These are phyloP conservation scores for Salix exigua DNA, from an alignment of 345 rosid species.

Conservation along the genomic window DNA sequence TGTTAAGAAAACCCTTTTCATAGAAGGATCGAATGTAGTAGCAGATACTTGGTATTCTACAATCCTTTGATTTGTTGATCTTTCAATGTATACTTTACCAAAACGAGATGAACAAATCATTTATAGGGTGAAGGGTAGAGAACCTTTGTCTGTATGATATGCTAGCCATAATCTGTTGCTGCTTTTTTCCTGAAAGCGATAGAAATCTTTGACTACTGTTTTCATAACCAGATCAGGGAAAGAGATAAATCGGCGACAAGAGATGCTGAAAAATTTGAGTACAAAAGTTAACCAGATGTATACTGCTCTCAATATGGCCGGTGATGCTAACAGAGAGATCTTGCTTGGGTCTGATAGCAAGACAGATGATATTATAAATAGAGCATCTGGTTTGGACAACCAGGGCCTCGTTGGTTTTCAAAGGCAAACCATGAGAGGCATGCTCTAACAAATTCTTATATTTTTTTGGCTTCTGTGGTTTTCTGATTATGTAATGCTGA, in stretches of 20 bases:
- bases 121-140: neutral
- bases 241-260: conserved; percentile 95
- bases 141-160: neutral
- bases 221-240: conserved; percentile 65
- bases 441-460: conserved; percentile 14
- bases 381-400: conserved; percentile 70
- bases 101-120: neutral
- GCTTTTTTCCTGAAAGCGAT: neutral
- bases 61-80: neutral
- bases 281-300: conserved; percentile 82
- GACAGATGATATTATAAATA: conserved; percentile 51
- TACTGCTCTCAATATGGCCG: conserved; percentile 75
- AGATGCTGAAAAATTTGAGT: conserved; percentile 70
- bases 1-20: neutral
- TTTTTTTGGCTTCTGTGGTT: neutral
- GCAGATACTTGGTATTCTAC: neutral
- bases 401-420: conserved; percentile 85
- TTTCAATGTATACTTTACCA: neutral
- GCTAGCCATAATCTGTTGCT: neutral
- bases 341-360: conserved; percentile 77
- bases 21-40: neutral
- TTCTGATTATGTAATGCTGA: neutral
- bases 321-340: conserved; percentile 72
- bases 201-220: neutral
- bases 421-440: conserved; percentile 86